A percentile compares a stretch with the other conserved stretches of the same genome.
phyloP scores from a whole-genome alignment of 306 rosid genomes.

The Clitoria ternatea region DNA sequence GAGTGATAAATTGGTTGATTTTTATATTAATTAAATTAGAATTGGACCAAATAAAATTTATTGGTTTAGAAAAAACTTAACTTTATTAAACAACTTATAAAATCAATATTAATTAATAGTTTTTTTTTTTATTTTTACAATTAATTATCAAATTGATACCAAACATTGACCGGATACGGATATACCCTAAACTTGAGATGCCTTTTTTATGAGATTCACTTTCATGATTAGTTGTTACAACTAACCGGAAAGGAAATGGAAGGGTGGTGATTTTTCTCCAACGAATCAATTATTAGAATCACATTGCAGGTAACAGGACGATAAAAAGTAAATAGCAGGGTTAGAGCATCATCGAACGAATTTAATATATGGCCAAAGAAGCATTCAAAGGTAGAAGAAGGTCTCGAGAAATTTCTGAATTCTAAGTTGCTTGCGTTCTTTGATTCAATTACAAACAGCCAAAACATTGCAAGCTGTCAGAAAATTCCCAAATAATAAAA shows the following conservation, averaged over 20 bases:
- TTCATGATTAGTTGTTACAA: neutral
- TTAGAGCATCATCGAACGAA: neutral
- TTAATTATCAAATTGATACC: too few relatives aligned
- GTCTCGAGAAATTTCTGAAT: slow-evolving; percentile 20
- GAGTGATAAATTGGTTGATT: too few relatives aligned
- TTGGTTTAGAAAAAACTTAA: too few relatives aligned
- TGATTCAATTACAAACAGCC: neutral
- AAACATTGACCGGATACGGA: too few relatives aligned
- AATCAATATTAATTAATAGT: too few relatives aligned
- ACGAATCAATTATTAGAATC: neutral
- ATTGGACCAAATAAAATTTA: too few relatives aligned
- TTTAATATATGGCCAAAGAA: neutral
- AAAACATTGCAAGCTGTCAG: neutral
- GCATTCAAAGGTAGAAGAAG: slow-evolving; percentile 1
- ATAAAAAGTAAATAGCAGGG: neutral
- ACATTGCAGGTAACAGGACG: neutral
- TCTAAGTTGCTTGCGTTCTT: too few relatives aligned
- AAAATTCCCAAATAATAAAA: neutral
- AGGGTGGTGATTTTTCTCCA: neutral
- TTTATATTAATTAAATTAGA: too few relatives aligned
- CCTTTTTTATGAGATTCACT: too few relatives aligned
- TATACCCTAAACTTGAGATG: too few relatives aligned
- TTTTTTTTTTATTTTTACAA: too few relatives aligned
- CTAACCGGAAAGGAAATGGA: neutral
- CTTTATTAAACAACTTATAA: too few relatives aligned